These are phyloP conservation scores for Buxus sempervirens DNA, from an alignment of 164 flowering plant genomes.

Conservation along the genomic window DNA sequence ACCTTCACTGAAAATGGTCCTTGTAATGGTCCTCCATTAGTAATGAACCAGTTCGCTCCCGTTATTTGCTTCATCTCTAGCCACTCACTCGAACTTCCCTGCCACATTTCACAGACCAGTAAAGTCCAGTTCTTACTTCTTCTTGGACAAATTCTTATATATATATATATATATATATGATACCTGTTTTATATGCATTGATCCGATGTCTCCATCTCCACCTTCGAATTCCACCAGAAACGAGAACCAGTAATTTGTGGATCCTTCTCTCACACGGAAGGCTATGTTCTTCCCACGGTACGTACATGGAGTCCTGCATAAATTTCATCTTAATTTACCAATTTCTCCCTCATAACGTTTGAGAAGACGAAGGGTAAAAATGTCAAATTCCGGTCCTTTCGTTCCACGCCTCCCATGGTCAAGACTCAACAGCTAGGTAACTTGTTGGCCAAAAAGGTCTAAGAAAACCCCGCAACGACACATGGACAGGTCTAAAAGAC, in stretches of 20 bases:
- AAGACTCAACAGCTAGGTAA: no score
- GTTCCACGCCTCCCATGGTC: no score
- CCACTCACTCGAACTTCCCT: conserved; percentile 75
- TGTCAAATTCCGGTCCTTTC: no score
- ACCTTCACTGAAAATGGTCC: conserved; percentile 93
- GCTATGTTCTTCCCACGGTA: conserved; percentile 81
- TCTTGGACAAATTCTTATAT: no score
- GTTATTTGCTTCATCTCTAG: conserved; percentile 81
- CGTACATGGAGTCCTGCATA: conserved; percentile 74
- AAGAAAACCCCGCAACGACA: no score
- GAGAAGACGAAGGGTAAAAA: not conserved
- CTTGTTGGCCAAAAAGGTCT: no score
- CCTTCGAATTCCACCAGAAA: conserved; percentile 80
- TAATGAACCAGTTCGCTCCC: conserved; percentile 92
- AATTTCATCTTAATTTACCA: no score
- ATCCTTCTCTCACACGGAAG: conserved; percentile 90
- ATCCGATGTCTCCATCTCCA: conserved; percentile 92
- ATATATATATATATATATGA: no score
- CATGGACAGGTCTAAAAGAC: no score
- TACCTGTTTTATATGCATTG: conserved; percentile 93
- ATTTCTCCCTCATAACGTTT: no score
- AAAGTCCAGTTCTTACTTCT: no score
- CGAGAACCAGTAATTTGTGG: conserved; percentile 84
- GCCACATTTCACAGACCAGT: no score
- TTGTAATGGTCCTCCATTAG: conserved; percentile 66